A percentile compares a stretch with the other conserved stretches of the same genome.
Evolutionary conservation across 2,329 filamentous ascomycete species (phyloP).

Genomic region (Venturia pyrina): DNA sequence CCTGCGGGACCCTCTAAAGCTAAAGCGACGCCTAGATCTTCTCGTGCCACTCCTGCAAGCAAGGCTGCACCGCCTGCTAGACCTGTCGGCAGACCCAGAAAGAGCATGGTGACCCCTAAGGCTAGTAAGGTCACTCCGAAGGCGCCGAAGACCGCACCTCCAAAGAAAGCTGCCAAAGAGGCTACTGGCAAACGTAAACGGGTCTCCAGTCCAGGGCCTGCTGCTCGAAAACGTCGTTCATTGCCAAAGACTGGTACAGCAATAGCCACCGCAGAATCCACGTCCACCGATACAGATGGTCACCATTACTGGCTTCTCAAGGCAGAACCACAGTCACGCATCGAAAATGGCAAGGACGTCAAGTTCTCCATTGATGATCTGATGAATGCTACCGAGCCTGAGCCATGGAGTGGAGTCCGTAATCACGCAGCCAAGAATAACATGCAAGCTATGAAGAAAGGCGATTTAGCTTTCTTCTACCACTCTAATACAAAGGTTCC

Average conservation of each 20-base stretch:
- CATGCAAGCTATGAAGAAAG: conserved; percentile 80
- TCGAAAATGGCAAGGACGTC: conserved; percentile 81
- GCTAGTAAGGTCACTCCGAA: conserved; percentile 16
- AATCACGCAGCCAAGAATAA: conserved; percentile 66
- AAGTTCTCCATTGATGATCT: conserved; percentile 93
- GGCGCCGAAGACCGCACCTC: conserved; percentile 14
- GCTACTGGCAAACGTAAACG: conserved; percentile 10
- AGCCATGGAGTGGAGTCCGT: conserved; percentile 78
- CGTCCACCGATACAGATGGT: conserved; percentile 12
- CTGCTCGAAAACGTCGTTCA: conserved; percentile 4
- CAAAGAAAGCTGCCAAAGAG: conserved; percentile 8
- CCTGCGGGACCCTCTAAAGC: not conserved
- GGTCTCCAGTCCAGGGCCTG: conserved; percentile 9
- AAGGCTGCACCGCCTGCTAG: not conserved
- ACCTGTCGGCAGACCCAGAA: not conserved
- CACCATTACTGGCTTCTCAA: conserved; percentile 39
- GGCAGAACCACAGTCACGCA: conserved; percentile 67
- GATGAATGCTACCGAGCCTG: conserved; percentile 58
- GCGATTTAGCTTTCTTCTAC: conserved; percentile 93
- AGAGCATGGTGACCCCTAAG: conserved; percentile 10
- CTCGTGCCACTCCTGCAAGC: conserved; percentile 1
- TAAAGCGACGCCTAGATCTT: conserved; percentile 2
- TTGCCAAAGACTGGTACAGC: conserved; percentile 1
- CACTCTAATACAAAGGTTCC: conserved; percentile 88
- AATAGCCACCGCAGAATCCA: conserved; percentile 7